These are phyloP conservation scores for Dendryphion nanum DNA, from an alignment of 2,329 filamentous ascomycete genomes.

Conservation along the genomic window DNA sequence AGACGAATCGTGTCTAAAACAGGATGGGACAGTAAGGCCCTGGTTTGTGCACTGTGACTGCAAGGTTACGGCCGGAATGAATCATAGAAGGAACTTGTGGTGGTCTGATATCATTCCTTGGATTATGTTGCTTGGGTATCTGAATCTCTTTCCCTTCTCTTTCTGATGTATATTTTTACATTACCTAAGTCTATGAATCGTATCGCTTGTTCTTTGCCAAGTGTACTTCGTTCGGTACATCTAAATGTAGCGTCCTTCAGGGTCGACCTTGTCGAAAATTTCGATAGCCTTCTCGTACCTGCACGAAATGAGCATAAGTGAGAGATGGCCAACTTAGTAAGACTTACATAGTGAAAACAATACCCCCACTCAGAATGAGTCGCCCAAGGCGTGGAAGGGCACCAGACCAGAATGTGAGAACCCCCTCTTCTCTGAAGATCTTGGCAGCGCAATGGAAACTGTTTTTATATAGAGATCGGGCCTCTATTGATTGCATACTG, in stretches of 20 bases:
- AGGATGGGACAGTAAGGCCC: no score
- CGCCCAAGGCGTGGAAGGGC: slow-evolving; percentile 82
- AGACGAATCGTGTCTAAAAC: no score
- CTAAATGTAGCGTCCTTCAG: slow-evolving; percentile 77
- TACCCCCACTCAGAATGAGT: slow-evolving; percentile 87
- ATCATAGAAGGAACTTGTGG: no score
- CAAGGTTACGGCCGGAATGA: no score
- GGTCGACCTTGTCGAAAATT: slow-evolving; percentile 74
- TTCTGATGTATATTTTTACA: no score
- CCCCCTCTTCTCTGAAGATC: slow-evolving; percentile 85
- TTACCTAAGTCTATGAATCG: neutral
- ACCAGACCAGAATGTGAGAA: slow-evolving; percentile 91
- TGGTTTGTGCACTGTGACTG: no score
- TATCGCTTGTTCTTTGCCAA: neutral
- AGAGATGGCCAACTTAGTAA: slow-evolving; percentile 8
- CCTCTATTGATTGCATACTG: slow-evolving; percentile 94
- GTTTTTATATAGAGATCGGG: slow-evolving; percentile 77
- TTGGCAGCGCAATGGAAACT: slow-evolving; percentile 77
- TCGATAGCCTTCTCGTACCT: slow-evolving; percentile 96
- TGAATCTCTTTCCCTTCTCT: no score
- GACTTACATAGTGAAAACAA: slow-evolving; percentile 88
- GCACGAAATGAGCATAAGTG: slow-evolving; percentile 5
- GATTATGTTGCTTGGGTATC: no score
- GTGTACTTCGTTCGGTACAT: neutral
- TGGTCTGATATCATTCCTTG: no score